A percentile compares a stretch with the other conserved stretches of the same genome.
Evolutionary conservation across 2,329 filamentous ascomycete genomes (phyloP).

Genomic region (Hypoxylon sp.): DNA sequence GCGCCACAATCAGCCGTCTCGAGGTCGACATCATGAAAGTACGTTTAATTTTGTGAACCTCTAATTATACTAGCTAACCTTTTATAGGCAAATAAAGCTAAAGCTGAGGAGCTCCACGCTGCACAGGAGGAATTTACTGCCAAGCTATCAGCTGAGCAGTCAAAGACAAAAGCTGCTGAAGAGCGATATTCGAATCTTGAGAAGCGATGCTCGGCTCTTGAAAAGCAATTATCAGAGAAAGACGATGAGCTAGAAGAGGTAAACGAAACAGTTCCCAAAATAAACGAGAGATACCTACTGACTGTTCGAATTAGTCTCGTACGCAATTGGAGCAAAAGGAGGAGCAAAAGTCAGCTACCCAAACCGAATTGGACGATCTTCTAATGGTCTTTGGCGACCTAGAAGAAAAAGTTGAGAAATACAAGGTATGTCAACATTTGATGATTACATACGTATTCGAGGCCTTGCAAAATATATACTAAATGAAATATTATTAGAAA

Average conservation of each 20-base stretch:
- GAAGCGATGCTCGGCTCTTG: conserved; percentile 64
- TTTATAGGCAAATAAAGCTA: conserved; percentile 70
- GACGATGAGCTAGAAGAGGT: conserved; percentile 56
- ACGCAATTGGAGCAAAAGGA: conserved; percentile 64
- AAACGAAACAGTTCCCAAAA: conserved; percentile 23
- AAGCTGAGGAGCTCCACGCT: conserved; percentile 71
- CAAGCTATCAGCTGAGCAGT: conserved; percentile 48
- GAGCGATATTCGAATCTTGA: conserved; percentile 65
- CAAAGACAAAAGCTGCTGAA: conserved; percentile 58
- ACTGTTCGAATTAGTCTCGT: conserved; percentile 48
- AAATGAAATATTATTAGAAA: conserved; percentile 57
- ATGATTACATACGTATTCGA: conserved; percentile 4
- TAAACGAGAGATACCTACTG: conserved; percentile 25
- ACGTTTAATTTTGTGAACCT: conserved; percentile 32
- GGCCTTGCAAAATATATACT: conserved; percentile 14
- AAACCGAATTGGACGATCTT: conserved; percentile 84
- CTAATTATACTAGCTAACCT: conserved; percentile 43
- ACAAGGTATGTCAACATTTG: conserved; percentile 71
- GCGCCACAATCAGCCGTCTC: conserved; percentile 66
- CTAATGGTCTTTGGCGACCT: conserved; percentile 85
- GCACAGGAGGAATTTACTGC: conserved; percentile 65
- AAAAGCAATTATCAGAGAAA: conserved; percentile 63
- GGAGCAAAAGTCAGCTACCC: conserved; percentile 73
- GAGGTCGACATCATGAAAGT: conserved; percentile 75
- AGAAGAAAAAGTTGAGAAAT: conserved; percentile 81